Evolutionary conservation across 495 filamentous ascomycete species (phyloP), one percentile per base, ranked within the genome.

Genomic region (Penicillium coprophilum): DNA sequence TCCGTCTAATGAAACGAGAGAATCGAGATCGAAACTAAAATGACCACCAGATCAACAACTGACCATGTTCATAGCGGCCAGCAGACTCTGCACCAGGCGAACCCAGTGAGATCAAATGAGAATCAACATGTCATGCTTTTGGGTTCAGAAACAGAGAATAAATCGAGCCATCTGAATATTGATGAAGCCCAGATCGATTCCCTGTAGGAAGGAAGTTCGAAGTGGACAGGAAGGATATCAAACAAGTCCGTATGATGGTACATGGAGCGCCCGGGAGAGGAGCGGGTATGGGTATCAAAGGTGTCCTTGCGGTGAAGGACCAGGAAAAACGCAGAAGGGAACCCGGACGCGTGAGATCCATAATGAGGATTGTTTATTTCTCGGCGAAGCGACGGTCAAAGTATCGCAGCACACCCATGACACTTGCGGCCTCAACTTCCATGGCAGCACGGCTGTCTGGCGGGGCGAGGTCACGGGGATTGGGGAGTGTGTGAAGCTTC

Each of bases 381-480:
- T 77, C 71, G 23, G 74, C 72, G 49, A 96, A 96, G 38, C 90
- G 70, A 36, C 89, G 80, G 65, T 96, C 91, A 65, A 96, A 91
- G 54, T 86, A 85, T 59, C 87, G 89, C 53, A 96, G 68, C 28
- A 94, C 90, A 38, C 85, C 85, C 86, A 93, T 91, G 24, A 96
- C 89, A 66, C 87, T 92, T 5, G 89, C 89, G 1, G 90, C 88
- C 65, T 96, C 90, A 9, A 96, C 85, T 65, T 93, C 88, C 60
- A 91, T 83, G 6, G 88, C 85, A 20, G 80, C 80, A 55, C 85
- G 77, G 15, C 64, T 39, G 36, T 71, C 64, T 6, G 67, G 59
- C 5, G 64, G 62, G 11, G 69, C 68, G n/a, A 72, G 57, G 6
- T 77, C 73, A 12, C 61, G 66, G 2, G 76, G 73, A 20, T 74